A percentile compares a stretch with the other conserved stretches of the same genome.
Evolutionary conservation across 169 alveolate genomes (phyloP).

Genomic region (Babesia caballi): DNA sequence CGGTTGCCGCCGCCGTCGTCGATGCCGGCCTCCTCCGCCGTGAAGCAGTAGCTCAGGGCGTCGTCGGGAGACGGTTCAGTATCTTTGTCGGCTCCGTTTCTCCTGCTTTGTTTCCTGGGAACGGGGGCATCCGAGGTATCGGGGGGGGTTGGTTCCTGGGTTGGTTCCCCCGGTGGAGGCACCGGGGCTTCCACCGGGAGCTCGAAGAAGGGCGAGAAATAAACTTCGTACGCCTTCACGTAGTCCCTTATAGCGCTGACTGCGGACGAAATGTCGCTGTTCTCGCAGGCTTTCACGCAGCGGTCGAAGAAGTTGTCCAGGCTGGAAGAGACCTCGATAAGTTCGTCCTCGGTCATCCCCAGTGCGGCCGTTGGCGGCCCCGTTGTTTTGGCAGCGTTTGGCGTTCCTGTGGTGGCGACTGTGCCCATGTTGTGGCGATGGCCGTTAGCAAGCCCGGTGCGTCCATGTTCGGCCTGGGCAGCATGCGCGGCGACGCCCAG

Average conservation of each 20-base stretch:
- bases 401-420: too few species aligned
- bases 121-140: too few species aligned
- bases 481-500: too few species aligned
- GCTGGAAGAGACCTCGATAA: not conserved
- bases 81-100: not conserved
- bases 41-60: constrained; percentile 4
- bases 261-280: not conserved
- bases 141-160: too few species aligned
- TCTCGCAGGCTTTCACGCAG: constrained; percentile 13
- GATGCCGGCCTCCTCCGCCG: not conserved
- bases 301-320: constrained; percentile 9
- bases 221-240: not conserved
- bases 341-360: constrained; percentile 23
- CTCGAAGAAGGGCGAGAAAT: constrained; percentile 13
- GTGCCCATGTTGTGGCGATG: too few species aligned
- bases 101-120: not conserved
- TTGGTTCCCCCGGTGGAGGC: not conserved
- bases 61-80: not conserved
- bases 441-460: too few species aligned
- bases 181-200: constrained; percentile 7
- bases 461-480: too few species aligned
- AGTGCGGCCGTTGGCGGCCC: not conserved
- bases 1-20: not conserved
- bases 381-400: too few species aligned
- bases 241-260: not conserved